Evolutionary conservation across 2,329 filamentous ascomycete species (phyloP), one percentile per base, ranked within the genome.

Genomic region (Aspergillus piperis): DNA sequence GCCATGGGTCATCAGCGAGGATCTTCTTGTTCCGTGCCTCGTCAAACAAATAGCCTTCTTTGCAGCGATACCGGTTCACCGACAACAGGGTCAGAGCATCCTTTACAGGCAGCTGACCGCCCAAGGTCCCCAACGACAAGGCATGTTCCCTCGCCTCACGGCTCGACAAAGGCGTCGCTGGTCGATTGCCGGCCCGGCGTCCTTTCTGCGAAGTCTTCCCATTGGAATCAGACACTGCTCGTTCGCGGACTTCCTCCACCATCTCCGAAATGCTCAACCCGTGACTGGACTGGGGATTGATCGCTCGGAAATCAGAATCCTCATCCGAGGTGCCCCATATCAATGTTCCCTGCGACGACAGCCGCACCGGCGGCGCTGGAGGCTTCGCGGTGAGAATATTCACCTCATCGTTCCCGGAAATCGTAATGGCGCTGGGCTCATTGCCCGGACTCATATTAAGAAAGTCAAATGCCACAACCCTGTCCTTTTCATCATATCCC

Each of bases 401-500:
- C 3, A 87, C 75, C 21, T 79, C 74, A 5, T 83, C 81, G 65
- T 83, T 80, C 3, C 82, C 80, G 53, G 82, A 76, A 3, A 88
- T 72, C 2, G 81, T 80, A 54, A 88, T 73, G 25, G 83, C 78
- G 62, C 79, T 81, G 44, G 84, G 81, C 42, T 82, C 81, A n/a
- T 75, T 72, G 4, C 77, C 76, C 13, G 74, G 74, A 38, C 76
- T 78, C 47, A 80, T 70, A 50, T 81, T 80, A 59, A 86, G 78
- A 71, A 86, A 88, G 65, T 88, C 86, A 65, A 87, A 88, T 0
- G 84, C 84, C 15, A 87, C 82, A 17, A 86, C 74, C 17, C 82
- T 78, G 27, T 79, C 73, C 15, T 80, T 79, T 39, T 82, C 79
- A n/a, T 76, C 73, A 44, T 76, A 75, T 0, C 75, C 75, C 32